Base-by-base conservation (phyloP, 2,329 filamentous ascomycete genomes). In the Diaporthe ampelina region DNA sequence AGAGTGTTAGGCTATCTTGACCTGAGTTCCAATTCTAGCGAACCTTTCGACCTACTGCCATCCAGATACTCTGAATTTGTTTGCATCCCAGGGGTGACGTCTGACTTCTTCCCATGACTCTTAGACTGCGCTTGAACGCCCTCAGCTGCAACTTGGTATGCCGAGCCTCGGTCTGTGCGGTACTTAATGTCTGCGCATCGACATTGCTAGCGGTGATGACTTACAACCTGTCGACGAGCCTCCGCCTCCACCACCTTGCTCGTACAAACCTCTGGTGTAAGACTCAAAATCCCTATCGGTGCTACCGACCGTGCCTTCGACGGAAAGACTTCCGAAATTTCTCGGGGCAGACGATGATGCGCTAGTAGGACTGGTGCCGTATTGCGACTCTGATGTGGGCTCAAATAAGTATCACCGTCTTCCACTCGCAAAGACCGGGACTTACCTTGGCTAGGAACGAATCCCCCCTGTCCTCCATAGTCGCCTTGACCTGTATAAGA, bases 11-110 rank as follows among this genome's bases (percentile, higher is more conserved):
- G 17, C 15, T 11, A 15, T 32, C 24, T 35, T 9, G 11, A 10
- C n/a, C 17, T 29, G 17, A 6, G 6, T 5, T 7, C 8, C 26
- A 35, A 4, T 29, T 29, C 7, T n/a, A 13, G 17, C 24, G 54
- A 29, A 50, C 35, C 40, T 35, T 26, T n/a, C 21, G 13, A 68
- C 63, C 37, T 9, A 68, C 63, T 68, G 63, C 45, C 48, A 37
- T 74, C 73, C 29, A 74, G 11, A 37, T 35, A 57, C 7, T 71
- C 72, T 10, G 17, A 37, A n/a, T 71, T 48, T 13, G 65, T 67
- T n/a, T 24, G 48, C 29, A 59, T 45, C 11, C 70, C 70, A 9
- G 45, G 43, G n/a, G 54, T 72, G 24, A 52, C 32, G 17, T 48
- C 56, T 50, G 32, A 9, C 35, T 40, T 52, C 32, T 52, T 54